A percentile compares a stretch with the other conserved stretches of the same genome.
Evolutionary conservation across 352 stramenopile species (phyloP).

Genomic region (Phytophthora citricola): DNA sequence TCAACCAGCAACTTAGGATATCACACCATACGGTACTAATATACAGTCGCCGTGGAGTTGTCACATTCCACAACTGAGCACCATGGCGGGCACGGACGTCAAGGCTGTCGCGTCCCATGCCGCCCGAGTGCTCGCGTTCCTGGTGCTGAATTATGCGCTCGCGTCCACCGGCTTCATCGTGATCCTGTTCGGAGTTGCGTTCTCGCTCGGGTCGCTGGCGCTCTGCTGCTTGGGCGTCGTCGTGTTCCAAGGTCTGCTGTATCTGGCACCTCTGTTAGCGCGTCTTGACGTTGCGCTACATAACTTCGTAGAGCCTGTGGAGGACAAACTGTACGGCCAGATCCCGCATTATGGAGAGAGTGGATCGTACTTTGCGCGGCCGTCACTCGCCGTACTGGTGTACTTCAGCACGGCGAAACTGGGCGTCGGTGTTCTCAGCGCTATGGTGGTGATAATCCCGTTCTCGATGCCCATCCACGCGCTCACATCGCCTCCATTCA

Average conservation of each 20-base stretch:
- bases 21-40: constrained; percentile 12
- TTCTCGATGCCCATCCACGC: constrained; percentile 53
- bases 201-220: constrained; percentile 60
- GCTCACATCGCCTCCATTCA: constrained; percentile 41
- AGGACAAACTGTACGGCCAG: constrained; percentile 43
- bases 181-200: constrained; percentile 53
- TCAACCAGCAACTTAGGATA: constrained; percentile 19
- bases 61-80: constrained; percentile 24
- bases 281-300: constrained; percentile 64
- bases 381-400: constrained; percentile 48
- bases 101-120: constrained; percentile 17
- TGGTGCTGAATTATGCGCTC: constrained; percentile 67
- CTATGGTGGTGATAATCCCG: constrained; percentile 43
- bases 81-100: constrained; percentile 17
- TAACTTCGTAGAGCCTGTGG: constrained; percentile 62
- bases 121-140: constrained; percentile 52
- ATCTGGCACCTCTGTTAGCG: constrained; percentile 53
- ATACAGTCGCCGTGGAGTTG: constrained; percentile 14
- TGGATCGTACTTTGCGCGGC: constrained; percentile 24
- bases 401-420: constrained; percentile 58
- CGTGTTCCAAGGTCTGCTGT: constrained; percentile 70
- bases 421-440: constrained; percentile 43
- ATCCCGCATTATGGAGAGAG: constrained; percentile 38
- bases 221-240: constrained; percentile 73
- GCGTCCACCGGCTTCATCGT: constrained; percentile 56